Conservation (phyloP, 495 filamentous ascomycete genomes). For the Penicillium ochrochloron region DNA sequence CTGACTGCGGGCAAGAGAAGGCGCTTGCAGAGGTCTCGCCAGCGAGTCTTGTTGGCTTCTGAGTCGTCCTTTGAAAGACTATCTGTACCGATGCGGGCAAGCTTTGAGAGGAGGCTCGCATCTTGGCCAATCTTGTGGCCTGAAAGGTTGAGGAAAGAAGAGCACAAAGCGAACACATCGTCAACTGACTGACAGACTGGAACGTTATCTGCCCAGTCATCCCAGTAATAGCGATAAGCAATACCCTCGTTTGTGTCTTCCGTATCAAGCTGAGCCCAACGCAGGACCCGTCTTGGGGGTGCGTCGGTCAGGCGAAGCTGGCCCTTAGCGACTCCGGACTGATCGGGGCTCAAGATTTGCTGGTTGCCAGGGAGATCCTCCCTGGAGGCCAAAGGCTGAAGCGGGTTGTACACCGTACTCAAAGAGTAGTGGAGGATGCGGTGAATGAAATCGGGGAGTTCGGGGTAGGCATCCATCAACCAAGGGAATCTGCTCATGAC, state of each 20-base stretch:
- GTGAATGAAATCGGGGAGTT: conserved; percentile 77
- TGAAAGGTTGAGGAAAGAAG: conserved; percentile 79
- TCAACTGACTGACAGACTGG: conserved; percentile 88
- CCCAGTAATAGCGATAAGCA: conserved; percentile 92
- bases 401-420: conserved; percentile 64
- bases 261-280: conserved; percentile 80
- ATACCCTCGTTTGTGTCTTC: conserved; percentile 71
- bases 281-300: conserved; percentile 63
- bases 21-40: conserved; percentile 80
- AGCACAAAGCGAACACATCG: conserved; percentile 87
- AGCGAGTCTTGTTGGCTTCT: conserved; percentile 66
- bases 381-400: conserved; percentile 50
- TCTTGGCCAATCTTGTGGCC: conserved; percentile 91
- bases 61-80: conserved; percentile 74
- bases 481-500: conserved; percentile 91
- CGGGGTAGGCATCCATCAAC: conserved; percentile 81
- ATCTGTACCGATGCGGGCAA: conserved; percentile 78
- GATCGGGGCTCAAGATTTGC: conserved; percentile 60
- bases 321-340: conserved; percentile 66
- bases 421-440: conserved; percentile 83
- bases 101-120: conserved; percentile 71
- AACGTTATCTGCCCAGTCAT: conserved; percentile 93
- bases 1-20: conserved; percentile 84
- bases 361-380: conserved; percentile 51
- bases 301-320: conserved; percentile 61